A percentile compares a stretch with the other conserved stretches of the same genome.
phyloP scores from a whole-genome alignment of 805 yeast genomes.

The Huiozyma naganishii region DNA sequence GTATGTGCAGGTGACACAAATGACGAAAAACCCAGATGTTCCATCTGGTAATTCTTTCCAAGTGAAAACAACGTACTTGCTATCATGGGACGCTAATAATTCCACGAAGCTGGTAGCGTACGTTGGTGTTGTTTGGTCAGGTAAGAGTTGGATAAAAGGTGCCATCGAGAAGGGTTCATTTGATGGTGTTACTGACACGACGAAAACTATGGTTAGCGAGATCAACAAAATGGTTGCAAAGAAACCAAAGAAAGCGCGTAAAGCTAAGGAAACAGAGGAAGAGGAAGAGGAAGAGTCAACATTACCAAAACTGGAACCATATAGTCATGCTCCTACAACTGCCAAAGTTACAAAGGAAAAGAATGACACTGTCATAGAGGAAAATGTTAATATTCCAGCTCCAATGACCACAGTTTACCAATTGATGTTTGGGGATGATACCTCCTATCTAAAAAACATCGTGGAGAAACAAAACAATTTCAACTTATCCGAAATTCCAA shows the following conservation, averaged over 20 bases:
- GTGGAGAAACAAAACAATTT: conserved; percentile 51
- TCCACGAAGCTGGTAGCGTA: conserved; percentile 41
- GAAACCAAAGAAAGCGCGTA: conserved; percentile 7
- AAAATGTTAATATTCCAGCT: conserved; percentile 42
- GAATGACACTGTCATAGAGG: conserved; percentile 41
- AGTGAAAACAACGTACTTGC: conserved; percentile 45
- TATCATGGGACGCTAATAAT: conserved; percentile 55
- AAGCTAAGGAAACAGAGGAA: conserved; percentile 7
- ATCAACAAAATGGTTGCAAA: conserved; percentile 28
- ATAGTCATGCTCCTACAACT: conserved; percentile 36
- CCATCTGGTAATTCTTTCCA: conserved; percentile 65
- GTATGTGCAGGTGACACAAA: conserved; percentile 40
- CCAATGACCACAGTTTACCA: conserved; percentile 57
- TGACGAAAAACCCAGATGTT: conserved; percentile 69
- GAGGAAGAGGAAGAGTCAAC: conserved; percentile 11
- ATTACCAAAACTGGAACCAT: conserved; percentile 29
- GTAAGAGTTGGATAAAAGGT: conserved; percentile 67
- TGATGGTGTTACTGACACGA: conserved; percentile 58
- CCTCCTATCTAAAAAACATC: conserved; percentile 36
- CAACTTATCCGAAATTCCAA: conserved; percentile 43
- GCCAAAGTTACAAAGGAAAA: conserved; percentile 34
- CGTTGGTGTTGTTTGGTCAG: conserved; percentile 57
- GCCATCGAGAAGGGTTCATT: conserved; percentile 67
- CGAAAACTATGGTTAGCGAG: conserved; percentile 37
- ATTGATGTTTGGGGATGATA: conserved; percentile 52